Evolutionary conservation across 208 protist species (phyloP).

Genomic region (Crithidia sp.): DNA sequence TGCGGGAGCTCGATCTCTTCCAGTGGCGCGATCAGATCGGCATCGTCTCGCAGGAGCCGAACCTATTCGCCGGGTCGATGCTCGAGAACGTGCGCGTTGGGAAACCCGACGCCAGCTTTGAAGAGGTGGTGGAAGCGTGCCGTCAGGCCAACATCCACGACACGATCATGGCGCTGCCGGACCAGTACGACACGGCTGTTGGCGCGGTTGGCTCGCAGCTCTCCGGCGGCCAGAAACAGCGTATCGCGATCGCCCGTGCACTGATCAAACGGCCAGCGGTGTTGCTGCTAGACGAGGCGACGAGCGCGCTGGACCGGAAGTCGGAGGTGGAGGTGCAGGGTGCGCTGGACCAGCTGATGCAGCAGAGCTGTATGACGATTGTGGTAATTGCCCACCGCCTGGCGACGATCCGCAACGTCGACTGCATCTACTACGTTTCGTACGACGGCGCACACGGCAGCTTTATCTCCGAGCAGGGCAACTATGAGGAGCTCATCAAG

Average conservation of each 20-base stretch:
- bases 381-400: slow-evolving; percentile 93
- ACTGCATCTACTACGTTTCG: slow-evolving; percentile 85
- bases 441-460: slow-evolving; percentile 65
- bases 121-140: slow-evolving; percentile 69
- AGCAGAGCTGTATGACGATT: slow-evolving; percentile 58
- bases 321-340: slow-evolving; percentile 87
- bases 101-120: slow-evolving; percentile 50
- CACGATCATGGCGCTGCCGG: slow-evolving; percentile 79
- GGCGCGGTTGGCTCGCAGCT: slow-evolving; percentile 81
- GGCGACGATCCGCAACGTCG: slow-evolving; percentile 86
- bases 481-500: slow-evolving; percentile 63
- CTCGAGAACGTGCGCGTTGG: slow-evolving; percentile 76
- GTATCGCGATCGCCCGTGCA: slow-evolving; percentile 84
- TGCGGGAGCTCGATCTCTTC: slow-evolving; percentile 51
- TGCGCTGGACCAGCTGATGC: slow-evolving; percentile 77
- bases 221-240: slow-evolving; percentile 91
- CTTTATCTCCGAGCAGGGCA: slow-evolving; percentile 60
- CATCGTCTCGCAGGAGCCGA: slow-evolving; percentile 85
- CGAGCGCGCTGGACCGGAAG: slow-evolving; percentile 84
- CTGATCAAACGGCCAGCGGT: slow-evolving; percentile 77
- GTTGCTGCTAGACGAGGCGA: slow-evolving; percentile 90
- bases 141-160: slow-evolving; percentile 80
- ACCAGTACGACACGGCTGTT: slow-evolving; percentile 82
- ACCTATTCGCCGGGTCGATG: slow-evolving; percentile 67
- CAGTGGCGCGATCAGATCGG: slow-evolving; percentile 68